Percentiles rank a stretch among this genome's conserved stretches.
Conservation (phyloP, 1,284 basidiomycete genomes). For the Irpex lacteus region DNA sequence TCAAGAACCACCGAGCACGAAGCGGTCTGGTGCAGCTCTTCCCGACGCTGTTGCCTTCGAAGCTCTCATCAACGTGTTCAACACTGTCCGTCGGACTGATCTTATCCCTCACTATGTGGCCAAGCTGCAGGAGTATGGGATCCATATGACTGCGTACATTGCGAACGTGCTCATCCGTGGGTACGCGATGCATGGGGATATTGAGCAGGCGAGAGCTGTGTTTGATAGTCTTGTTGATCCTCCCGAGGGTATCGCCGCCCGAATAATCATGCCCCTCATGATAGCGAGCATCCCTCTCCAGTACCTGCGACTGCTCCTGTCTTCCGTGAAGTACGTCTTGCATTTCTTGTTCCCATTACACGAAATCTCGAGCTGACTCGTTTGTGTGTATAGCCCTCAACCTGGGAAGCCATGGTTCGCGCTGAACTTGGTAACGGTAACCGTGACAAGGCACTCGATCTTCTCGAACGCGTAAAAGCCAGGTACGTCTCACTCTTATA, state of each 20-base stretch:
- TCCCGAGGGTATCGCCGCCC: constrained; percentile 83
- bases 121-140: constrained; percentile 60
- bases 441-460: constrained; percentile 62
- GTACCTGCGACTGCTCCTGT: constrained; percentile 53
- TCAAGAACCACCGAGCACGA: constrained; percentile 51
- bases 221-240: constrained; percentile 92
- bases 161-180: constrained; percentile 92
- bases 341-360: not conserved
- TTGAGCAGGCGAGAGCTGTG: constrained; percentile 69
- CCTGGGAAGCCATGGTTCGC: constrained; percentile 94
- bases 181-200: constrained; percentile 71
- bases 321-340: constrained; percentile 79
- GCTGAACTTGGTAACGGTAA: constrained; percentile 85
- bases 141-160: constrained; percentile 95
- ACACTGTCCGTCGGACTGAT: constrained; percentile 78
- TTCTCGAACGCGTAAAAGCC: constrained; percentile 75
- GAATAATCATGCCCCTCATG: constrained; percentile 81
- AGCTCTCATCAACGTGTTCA: constrained; percentile 85
- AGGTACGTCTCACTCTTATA: constrained; percentile 44
- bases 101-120: constrained; percentile 71
- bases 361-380: not conserved
- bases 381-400: constrained; percentile 61
- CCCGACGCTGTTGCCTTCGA: constrained; percentile 92
- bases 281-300: constrained; percentile 22
- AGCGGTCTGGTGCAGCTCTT: constrained; percentile 30